These are phyloP conservation scores for Aspergillus pseudoglaucus DNA, from an alignment of 2,329 filamentous ascomycete genomes.

Conservation along the genomic window DNA sequence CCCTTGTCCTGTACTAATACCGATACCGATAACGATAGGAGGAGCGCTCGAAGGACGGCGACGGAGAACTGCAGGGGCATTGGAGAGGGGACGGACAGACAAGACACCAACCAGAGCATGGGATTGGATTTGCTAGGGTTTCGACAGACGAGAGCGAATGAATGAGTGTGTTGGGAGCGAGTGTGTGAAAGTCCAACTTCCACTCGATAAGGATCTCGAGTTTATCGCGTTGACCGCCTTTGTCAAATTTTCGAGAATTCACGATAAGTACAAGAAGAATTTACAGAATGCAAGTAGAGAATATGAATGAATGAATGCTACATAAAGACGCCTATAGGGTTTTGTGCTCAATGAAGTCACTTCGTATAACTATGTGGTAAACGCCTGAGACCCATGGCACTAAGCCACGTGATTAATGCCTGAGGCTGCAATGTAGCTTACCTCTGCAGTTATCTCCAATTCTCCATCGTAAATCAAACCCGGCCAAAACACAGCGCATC, in stretches of 20 bases:
- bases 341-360: too few relatives aligned
- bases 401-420: too few relatives aligned
- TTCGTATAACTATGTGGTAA: too few relatives aligned
- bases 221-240: neutral
- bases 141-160: neutral
- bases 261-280: too few relatives aligned
- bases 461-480: too few relatives aligned
- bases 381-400: too few relatives aligned
- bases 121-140: neutral
- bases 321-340: too few relatives aligned
- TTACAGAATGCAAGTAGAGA: too few relatives aligned
- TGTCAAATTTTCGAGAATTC: neutral
- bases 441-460: too few relatives aligned
- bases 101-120: neutral
- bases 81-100: constrained; percentile 4
- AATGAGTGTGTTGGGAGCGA: neutral
- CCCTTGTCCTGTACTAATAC: constrained; percentile 9
- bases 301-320: too few relatives aligned
- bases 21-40: neutral
- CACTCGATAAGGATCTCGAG: neutral
- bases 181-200: neutral
- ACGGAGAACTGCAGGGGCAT: constrained; percentile 9
- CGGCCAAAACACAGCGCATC: too few relatives aligned
- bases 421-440: too few relatives aligned
- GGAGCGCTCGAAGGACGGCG: constrained; percentile 1